A percentile compares a stretch with the other conserved stretches of the same genome.
Conservation (phyloP, 2,329 filamentous ascomycete genomes). For the Malbranchea zuffiana region DNA sequence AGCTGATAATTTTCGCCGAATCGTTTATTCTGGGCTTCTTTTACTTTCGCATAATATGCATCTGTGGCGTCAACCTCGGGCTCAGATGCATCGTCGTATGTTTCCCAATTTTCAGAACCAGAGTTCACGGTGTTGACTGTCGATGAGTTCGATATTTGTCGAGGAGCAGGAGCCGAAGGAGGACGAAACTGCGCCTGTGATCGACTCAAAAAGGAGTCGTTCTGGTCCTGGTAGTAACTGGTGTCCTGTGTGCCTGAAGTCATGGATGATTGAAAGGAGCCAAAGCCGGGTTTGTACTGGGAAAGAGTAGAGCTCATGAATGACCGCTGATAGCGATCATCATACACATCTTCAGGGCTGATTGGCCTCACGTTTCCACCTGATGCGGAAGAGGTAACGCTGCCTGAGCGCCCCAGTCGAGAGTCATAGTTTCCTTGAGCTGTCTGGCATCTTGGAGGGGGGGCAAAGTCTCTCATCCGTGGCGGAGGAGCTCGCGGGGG, state of each 20-base stretch:
- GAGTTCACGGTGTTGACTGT: conserved; percentile 53
- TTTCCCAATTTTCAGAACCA: conserved; percentile 95
- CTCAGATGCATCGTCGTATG: conserved; percentile 76
- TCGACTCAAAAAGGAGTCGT: conserved; percentile 7
- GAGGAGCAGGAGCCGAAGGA: conserved; percentile 27
- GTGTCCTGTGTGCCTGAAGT: conserved; percentile 29
- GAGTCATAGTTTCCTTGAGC: conserved; percentile 15
- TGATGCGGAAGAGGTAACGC: conserved; percentile 31
- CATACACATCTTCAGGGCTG: conserved; percentile 73
- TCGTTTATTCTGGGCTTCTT: conserved; percentile 57
- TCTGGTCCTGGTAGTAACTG: conserved; percentile 21
- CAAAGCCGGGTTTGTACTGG: conserved; percentile 26
- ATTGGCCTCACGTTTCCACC: conserved; percentile 46
- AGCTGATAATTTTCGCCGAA: conserved; percentile 34
- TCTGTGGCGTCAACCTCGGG: conserved; percentile 64
- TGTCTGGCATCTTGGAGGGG: conserved; percentile 38
- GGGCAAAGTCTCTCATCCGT: conserved; percentile 77
- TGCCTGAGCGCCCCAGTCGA: conserved; percentile 42
- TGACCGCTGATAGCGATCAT: conserved; percentile 48
- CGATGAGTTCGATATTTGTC: conserved; percentile 66
- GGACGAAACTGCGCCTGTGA: conserved; percentile 9
- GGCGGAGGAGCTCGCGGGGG: conserved; percentile 62
- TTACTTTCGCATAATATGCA: conserved; percentile 67
- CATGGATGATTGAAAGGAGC: conserved; percentile 32
- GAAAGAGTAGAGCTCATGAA: conserved; percentile 37